These are phyloP conservation scores for Globisporangium cystogenes DNA, from an alignment of 352 stramenopile genomes.

Conservation along the genomic window DNA sequence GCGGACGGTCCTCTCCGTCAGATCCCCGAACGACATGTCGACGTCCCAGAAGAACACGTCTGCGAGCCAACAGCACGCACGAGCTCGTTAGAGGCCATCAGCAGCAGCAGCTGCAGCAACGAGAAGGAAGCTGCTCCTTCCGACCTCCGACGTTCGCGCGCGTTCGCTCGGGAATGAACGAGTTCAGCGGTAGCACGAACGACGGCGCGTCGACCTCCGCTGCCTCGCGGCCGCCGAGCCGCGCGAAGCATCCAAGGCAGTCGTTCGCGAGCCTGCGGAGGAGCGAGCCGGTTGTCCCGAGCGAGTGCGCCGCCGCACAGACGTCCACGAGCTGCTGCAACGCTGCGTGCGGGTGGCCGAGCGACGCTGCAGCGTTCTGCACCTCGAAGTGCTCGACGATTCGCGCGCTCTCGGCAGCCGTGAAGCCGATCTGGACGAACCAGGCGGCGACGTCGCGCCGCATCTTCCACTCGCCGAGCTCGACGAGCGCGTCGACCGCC, in stretches of 20 bases:
- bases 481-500: conserved; percentile 7
- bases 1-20: conserved; percentile 10
- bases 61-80: neutral
- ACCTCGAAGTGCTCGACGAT: conserved; percentile 8
- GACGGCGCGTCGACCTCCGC: neutral
- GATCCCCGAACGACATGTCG: conserved; percentile 9
- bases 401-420: conserved; percentile 1
- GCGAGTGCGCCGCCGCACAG: conserved; percentile 5
- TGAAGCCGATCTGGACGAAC: conserved; percentile 17
- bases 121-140: neutral
- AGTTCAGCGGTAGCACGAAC: conserved; percentile 7
- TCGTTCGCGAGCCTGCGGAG: conserved; percentile 9
- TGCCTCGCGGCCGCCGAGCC: neutral
- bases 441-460: conserved; percentile 10
- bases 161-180: conserved; percentile 14
- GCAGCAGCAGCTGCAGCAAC: no score
- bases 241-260: conserved; percentile 1
- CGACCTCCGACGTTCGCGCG: conserved; percentile 13
- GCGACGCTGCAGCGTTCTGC: neutral
- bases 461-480: conserved; percentile 16
- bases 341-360: neutral
- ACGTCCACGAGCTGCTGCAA: conserved; percentile 11
- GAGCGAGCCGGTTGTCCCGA: conserved; percentile 7
- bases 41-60: conserved; percentile 16
- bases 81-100: neutral